Base-by-base conservation (phyloP, 306 rosid species). In the Biancaea sappan region DNA sequence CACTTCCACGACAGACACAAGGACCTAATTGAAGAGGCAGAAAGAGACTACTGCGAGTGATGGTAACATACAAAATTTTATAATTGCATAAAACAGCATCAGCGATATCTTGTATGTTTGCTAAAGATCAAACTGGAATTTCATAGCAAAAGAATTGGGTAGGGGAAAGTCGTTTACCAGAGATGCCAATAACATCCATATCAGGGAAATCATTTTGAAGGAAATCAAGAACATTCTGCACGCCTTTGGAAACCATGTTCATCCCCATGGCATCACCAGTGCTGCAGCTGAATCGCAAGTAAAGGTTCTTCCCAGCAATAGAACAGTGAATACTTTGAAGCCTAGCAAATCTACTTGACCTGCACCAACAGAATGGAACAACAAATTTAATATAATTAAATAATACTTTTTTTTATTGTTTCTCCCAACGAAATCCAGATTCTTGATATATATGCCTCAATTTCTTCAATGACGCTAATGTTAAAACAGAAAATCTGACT, bases 221-320 rank as follows among this genome's bases (percentile, higher is more conserved):
- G 71, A 81, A 89, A 72, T 89, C 94, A 34, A 89, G 88, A 74
- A 87, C 91, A 24, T 89, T 89, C 76, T 89, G 95, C 58, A 89
- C 95, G 52, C 95, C 95, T 85, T 89, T 89, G 66, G 95, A 89
- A 43, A 89, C 95, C 95, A 89, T 89, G 83, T 90, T 88, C 96
- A 90, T 90, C 70, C 96, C 96, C 96, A 90, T 90, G 51, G 96
- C 96, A 77, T 90, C 96, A 16, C 96, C 96, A 1, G 96, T 90
- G 83, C 93, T 81, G 79, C 96, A 86, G 38, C 64, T 77, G 80
- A 90, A 90, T 83, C 96, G 72, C 84, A 86, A 13, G 62, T 86
- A 88, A 15, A 83, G 59, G 50, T 86, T 88, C 76, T 88, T 90
- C 73, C 92, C 96, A 25, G 92, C 91, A 26, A 89, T 78, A 47